Evolutionary conservation across 768 basidiomycete species (phyloP).

Genomic region (Calocera viscosa): DNA sequence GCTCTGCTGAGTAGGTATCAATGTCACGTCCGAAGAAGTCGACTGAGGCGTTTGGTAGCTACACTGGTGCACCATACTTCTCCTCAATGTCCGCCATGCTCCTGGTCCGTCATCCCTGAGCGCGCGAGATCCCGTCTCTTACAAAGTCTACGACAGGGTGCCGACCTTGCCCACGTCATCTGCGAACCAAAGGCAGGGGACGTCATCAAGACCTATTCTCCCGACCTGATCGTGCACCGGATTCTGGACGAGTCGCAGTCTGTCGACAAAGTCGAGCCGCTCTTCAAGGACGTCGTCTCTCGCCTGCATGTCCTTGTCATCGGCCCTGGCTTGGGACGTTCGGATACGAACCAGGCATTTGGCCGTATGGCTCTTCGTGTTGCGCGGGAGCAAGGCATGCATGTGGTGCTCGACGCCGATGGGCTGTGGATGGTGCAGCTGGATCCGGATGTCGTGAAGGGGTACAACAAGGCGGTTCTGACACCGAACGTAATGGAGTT

Average conservation of each 20-base stretch:
- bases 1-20: constrained; percentile 72
- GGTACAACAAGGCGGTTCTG: constrained; percentile 75
- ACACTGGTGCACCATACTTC: constrained; percentile 95
- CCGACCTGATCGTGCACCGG: constrained; percentile 94
- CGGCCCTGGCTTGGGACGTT: constrained; percentile 89
- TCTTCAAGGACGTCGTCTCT: constrained; percentile 55
- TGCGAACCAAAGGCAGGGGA: constrained; percentile 85
- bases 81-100: constrained; percentile 82
- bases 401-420: constrained; percentile 89
- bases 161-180: constrained; percentile 92
- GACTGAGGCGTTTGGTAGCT: constrained; percentile 37
- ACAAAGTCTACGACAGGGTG: constrained; percentile 43
- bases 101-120: constrained; percentile 37
- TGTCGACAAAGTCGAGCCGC: constrained; percentile 35
- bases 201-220: constrained; percentile 94
- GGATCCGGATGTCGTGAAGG: constrained; percentile 59
- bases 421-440: constrained; percentile 73
- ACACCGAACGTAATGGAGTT: constrained; percentile 96
- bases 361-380: constrained; percentile 64
- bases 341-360: constrained; percentile 74
- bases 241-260: constrained; percentile 48
- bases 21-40: constrained; percentile 1
- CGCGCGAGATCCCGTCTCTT: constrained; percentile 19
- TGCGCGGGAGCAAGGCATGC: constrained; percentile 66
- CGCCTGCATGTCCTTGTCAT: constrained; percentile 87